Evolutionary conservation across 2,329 filamentous ascomycete species (phyloP).

Genomic region (Pestalotiopsis sp.): DNA sequence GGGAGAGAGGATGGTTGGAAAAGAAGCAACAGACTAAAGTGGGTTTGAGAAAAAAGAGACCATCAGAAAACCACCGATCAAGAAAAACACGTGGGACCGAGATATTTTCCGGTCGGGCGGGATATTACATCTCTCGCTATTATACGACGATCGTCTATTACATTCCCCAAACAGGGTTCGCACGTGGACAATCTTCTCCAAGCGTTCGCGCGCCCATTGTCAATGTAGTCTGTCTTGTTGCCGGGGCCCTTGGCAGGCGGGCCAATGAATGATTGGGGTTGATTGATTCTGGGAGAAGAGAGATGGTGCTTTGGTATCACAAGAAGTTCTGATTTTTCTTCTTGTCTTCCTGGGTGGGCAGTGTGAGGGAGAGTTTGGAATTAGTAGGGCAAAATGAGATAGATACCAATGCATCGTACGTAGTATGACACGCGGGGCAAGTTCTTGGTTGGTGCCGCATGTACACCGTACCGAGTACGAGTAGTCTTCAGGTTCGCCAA

Average conservation of each 20-base stretch:
- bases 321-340: too few relatives aligned
- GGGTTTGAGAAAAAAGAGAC: not conserved
- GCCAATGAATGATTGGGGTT: not conserved
- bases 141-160: conserved; percentile 10
- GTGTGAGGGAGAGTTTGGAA: too few relatives aligned
- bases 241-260: not conserved
- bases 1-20: not conserved
- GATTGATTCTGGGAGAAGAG: not conserved
- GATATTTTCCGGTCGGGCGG: conserved; percentile 13
- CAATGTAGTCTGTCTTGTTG: not conserved
- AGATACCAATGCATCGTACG: too few relatives aligned
- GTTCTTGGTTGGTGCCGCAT: too few relatives aligned
- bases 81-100: conserved; percentile 6
- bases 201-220: not conserved
- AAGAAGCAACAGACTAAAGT: not conserved
- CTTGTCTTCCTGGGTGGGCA: too few relatives aligned
- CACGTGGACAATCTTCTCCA: conserved; percentile 6
- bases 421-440: too few relatives aligned
- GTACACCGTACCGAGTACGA: too few relatives aligned
- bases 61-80: not conserved
- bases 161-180: conserved; percentile 4
- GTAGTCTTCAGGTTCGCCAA: too few relatives aligned
- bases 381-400: too few relatives aligned
- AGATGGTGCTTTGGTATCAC: not conserved
- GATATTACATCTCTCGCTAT: conserved; percentile 6